A percentile compares a stretch with the other conserved stretches of the same genome.
phyloP scores from a whole-genome alignment of 495 filamentous ascomycete species.

The Xylaria palmicola region DNA sequence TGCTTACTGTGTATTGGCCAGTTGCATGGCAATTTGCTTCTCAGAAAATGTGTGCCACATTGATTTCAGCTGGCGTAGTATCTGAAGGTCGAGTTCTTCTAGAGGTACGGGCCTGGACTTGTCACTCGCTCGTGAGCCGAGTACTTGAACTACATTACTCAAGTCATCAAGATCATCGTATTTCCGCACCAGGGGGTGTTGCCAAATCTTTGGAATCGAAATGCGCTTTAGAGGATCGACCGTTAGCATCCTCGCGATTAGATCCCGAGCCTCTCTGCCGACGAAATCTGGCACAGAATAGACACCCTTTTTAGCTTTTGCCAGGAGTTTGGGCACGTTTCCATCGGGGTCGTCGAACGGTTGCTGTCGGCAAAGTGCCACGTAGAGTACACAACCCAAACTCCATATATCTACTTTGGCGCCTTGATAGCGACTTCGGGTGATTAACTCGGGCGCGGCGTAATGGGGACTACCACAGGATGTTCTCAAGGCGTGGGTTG shows the following conservation, averaged over 20 bases:
- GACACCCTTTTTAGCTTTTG: constrained; percentile 65
- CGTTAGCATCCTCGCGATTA: constrained; percentile 73
- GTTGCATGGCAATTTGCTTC: constrained; percentile 62
- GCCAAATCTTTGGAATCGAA: constrained; percentile 74
- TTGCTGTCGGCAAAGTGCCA: constrained; percentile 71
- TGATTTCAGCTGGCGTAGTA: constrained; percentile 79
- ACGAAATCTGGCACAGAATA: constrained; percentile 71
- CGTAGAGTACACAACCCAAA: constrained; percentile 87
- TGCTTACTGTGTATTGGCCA: constrained; percentile 67
- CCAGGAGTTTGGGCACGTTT: constrained; percentile 55
- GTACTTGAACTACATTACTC: constrained; percentile 30
- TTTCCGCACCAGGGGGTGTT: constrained; percentile 75
- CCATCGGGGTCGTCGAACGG: constrained; percentile 72
- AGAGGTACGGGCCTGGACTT: constrained; percentile 33
- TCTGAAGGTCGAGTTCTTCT: constrained; percentile 69
- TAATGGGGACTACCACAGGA: constrained; percentile 97
- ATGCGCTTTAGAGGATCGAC: constrained; percentile 74
- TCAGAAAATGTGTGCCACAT: constrained; percentile 83
- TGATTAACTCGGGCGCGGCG: constrained; percentile 86
- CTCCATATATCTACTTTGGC: constrained; percentile 91
- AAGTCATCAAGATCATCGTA: constrained; percentile 68
- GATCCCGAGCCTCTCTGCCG: constrained; percentile 68
- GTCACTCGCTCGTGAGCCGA: constrained; percentile 24
- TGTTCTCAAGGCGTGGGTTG: constrained; percentile 70
- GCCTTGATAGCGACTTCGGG: constrained; percentile 70